phyloP scores from a whole-genome alignment of 805 yeast species.

The Metschnikowia amazonensis region DNA sequence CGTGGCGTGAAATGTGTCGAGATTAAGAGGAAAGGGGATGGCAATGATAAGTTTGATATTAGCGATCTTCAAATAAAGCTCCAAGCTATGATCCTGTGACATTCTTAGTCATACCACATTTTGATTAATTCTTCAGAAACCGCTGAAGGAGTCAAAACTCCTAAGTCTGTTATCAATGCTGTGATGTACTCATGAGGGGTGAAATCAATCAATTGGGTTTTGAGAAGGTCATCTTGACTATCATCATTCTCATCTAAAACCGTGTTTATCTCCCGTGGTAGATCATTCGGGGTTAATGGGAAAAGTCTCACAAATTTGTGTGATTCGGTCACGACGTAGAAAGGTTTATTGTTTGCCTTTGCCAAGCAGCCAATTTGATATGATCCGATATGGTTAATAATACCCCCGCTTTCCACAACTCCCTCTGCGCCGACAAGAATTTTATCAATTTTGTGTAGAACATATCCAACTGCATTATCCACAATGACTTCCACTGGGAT shows the following conservation, averaged over 20 bases:
- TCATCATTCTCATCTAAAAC: conserved; percentile 22
- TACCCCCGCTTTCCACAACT: conserved; percentile 98
- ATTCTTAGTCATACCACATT: conserved; percentile 84
- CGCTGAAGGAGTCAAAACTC: conserved; percentile 95
- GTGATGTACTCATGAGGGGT: conserved; percentile 96
- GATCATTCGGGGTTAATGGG: conserved; percentile 89
- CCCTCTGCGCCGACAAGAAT: conserved; percentile 98
- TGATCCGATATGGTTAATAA: conserved; percentile 91
- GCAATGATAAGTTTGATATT: conserved; percentile 37
- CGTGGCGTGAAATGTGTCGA: conserved; percentile 48
- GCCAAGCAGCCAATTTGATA: conserved; percentile 94
- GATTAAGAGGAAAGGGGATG: conserved; percentile 26
- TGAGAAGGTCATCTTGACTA: conserved; percentile 23
- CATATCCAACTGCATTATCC: conserved; percentile 91
- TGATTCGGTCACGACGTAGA: conserved; percentile 89
- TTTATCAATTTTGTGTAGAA: conserved; percentile 86
- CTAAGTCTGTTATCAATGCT: conserved; percentile 92
- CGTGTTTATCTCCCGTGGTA: conserved; percentile 49
- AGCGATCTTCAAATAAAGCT: conserved; percentile 30
- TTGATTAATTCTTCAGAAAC: conserved; percentile 97
- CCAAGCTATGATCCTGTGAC: neutral
- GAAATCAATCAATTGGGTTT: conserved; percentile 63
- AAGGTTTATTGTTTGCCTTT: conserved; percentile 83
- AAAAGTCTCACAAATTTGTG: conserved; percentile 96
- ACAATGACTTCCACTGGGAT: conserved; percentile 87